Conservation (phyloP, 106 monocot species). For the Alisma plantagoaquatica region DNA sequence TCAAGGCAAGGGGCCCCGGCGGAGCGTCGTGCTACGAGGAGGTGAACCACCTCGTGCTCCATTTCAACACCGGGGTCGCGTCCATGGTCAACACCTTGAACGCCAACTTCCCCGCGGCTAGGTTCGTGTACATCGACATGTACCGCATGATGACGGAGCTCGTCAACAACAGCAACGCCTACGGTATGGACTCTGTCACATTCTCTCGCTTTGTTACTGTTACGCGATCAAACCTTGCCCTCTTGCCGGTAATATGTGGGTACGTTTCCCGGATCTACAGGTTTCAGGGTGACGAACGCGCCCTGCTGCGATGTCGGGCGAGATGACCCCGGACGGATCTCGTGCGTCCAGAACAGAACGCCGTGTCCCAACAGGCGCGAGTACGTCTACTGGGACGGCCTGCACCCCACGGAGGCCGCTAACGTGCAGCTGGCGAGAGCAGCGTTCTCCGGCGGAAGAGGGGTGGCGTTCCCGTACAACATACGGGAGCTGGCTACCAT, state of each 20-base stretch:
- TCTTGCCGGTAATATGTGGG: too few species aligned
- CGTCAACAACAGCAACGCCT: constrained; percentile 29
- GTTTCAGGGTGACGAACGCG: constrained; percentile 58
- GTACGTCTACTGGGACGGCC: constrained; percentile 90
- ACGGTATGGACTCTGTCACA: constrained; percentile 28
- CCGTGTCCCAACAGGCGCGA: constrained; percentile 47
- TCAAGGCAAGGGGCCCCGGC: constrained; percentile 43
- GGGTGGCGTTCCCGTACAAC: constrained; percentile 51
- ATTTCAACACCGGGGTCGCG: constrained; percentile 69
- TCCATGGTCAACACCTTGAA: constrained; percentile 58
- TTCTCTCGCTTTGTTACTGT: background rate
- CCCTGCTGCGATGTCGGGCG: constrained; percentile 86
- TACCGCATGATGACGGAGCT: constrained; percentile 59
- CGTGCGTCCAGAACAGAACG: constrained; percentile 64
- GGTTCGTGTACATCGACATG: constrained; percentile 57
- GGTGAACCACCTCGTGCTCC: constrained; percentile 54
- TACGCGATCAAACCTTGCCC: background rate
- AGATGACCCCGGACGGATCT: constrained; percentile 74
- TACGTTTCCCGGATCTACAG: constrained; percentile 8
- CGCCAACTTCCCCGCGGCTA: constrained; percentile 46
- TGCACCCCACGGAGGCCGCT: constrained; percentile 70
- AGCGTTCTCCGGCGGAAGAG: constrained; percentile 36
- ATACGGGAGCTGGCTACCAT: constrained; percentile 56
- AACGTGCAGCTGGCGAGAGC: constrained; percentile 43
- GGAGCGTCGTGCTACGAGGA: constrained; percentile 32